Percentiles rank a stretch among this genome's conserved stretches.
These are phyloP conservation scores for Kluyveromyces aestuarii DNA, from an alignment of 805 yeast genomes.

Conservation along the genomic window DNA sequence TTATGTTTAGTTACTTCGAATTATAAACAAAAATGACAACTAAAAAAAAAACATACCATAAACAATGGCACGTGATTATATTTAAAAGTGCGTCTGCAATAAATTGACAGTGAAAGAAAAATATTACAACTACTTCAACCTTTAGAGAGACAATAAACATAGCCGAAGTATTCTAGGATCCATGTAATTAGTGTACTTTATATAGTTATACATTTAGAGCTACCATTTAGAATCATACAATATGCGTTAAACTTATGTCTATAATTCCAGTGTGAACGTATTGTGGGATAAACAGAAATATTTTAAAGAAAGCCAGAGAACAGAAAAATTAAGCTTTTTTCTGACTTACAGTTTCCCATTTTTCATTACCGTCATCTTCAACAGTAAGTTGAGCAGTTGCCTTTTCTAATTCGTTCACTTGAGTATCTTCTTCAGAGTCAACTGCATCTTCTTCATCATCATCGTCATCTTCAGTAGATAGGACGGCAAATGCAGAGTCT, in stretches of 20 bases:
- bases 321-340: slow-evolving; percentile 17
- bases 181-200: not conserved
- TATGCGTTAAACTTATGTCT: not conserved
- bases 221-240: not conserved
- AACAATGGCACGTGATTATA: no score
- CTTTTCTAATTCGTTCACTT: slow-evolving; percentile 24
- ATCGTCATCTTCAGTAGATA: slow-evolving; percentile 44
- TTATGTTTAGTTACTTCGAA: no score
- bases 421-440: slow-evolving; percentile 9
- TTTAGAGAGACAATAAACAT: not conserved
- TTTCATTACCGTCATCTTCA: slow-evolving; percentile 28
- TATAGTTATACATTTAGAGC: not conserved
- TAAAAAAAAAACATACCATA: no score
- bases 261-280: not conserved
- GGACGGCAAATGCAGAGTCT: slow-evolving; percentile 42
- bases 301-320: not conserved
- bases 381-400: slow-evolving; percentile 35
- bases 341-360: slow-evolving; percentile 41
- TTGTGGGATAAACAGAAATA: not conserved
- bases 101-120: no score
- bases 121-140: no score
- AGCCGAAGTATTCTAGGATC: not conserved
- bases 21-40: no score
- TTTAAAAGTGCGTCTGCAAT: no score
- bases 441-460: slow-evolving; percentile 34